A percentile compares a stretch with the other conserved stretches of the same genome.
These are phyloP conservation scores for Agrocybe praecox DNA, from an alignment of 768 basidiomycete species.

Conservation along the genomic window DNA sequence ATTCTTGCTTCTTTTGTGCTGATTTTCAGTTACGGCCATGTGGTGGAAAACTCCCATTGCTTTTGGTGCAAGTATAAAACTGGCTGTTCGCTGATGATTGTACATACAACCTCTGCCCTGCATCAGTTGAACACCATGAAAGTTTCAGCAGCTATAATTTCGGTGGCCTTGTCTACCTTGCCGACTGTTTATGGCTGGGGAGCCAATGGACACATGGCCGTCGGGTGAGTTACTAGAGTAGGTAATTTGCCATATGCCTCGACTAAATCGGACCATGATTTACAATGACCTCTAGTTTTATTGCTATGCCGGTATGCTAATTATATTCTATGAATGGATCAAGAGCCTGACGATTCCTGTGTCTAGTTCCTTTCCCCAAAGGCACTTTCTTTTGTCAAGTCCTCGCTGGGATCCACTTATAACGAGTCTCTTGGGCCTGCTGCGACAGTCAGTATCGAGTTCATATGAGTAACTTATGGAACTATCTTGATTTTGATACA, in stretches of 20 bases:
- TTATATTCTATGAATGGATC: not conserved
- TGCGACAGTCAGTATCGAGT: constrained; percentile 40
- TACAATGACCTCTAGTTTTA: constrained; percentile 29
- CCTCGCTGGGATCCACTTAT: constrained; percentile 44
- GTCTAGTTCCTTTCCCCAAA: constrained; percentile 50
- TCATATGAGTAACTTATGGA: not conserved
- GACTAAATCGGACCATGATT: not conserved
- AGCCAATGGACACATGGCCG: constrained; percentile 42
- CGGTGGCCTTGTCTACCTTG: not conserved
- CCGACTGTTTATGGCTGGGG: constrained; percentile 39
- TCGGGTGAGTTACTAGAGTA: constrained; percentile 32
- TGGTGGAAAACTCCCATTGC: not conserved
- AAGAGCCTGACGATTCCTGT: not conserved
- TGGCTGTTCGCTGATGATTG: not conserved
- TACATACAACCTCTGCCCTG: not conserved
- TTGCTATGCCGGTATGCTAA: constrained; percentile 40
- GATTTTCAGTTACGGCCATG: not conserved
- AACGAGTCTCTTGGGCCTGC: constrained; percentile 49
- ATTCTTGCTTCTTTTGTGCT: not conserved
- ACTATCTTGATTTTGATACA: not conserved
- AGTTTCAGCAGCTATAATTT: not conserved
- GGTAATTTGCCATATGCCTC: not conserved
- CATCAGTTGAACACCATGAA: not conserved
- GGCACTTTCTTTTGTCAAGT: constrained; percentile 47
- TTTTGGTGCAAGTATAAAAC: not conserved